These are phyloP conservation scores for Pyronema domesticum DNA, from an alignment of 495 filamentous ascomycete genomes.

Conservation along the genomic window DNA sequence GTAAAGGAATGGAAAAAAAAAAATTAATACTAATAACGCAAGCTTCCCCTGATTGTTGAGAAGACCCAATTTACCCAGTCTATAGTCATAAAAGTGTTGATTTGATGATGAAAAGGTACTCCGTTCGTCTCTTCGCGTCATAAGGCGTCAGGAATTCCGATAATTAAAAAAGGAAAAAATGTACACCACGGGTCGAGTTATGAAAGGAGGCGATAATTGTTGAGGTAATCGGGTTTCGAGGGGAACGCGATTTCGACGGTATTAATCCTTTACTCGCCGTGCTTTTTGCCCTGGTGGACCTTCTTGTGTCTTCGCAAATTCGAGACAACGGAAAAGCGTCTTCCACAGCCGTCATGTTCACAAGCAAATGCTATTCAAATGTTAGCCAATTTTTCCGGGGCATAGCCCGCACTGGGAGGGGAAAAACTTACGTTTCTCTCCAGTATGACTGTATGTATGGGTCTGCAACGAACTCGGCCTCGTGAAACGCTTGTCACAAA, in stretches of 20 bases:
- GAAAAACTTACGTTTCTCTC: conserved; percentile 75
- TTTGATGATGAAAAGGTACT: neutral
- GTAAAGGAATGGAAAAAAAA: too few relatives aligned
- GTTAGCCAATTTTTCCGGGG: neutral
- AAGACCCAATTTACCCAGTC: conserved; percentile 3
- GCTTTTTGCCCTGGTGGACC: conserved; percentile 72
- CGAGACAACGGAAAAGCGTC: conserved; percentile 94
- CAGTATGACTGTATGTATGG: conserved; percentile 98
- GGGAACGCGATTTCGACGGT: neutral
- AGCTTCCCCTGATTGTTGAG: neutral
- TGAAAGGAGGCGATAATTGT: neutral
- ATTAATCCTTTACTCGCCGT: conserved; percentile 3
- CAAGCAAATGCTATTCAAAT: conserved; percentile 62
- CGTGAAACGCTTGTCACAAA: conserved; percentile 97
- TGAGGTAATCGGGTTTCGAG: neutral
- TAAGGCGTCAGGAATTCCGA: conserved; percentile 2
- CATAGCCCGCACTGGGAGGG: neutral
- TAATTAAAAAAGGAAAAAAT: neutral
- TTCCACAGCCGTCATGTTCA: conserved; percentile 85
- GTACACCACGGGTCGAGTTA: conserved; percentile 1
- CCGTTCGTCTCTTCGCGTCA: conserved; percentile 1
- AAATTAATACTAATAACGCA: neutral
- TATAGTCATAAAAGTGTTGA: neutral
- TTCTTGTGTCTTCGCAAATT: conserved; percentile 91
- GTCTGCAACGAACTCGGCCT: conserved; percentile 91